Base-by-base conservation (phyloP, 2,329 filamentous ascomycete genomes). In the Dothideomycetidae sp. region DNA sequence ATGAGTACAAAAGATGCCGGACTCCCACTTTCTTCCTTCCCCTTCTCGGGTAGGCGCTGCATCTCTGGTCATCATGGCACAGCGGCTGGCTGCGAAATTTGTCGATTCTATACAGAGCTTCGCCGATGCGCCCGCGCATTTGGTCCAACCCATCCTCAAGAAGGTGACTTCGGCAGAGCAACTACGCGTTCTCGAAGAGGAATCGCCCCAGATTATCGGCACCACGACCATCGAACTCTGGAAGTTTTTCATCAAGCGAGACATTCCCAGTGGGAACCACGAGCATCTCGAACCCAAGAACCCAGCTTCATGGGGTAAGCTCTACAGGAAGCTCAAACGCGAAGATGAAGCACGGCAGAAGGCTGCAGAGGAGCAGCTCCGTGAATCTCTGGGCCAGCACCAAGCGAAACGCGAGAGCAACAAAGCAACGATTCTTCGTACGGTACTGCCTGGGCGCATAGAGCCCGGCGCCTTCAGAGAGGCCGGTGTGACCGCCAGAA, bases 191-290 rank as follows among this genome's bases (percentile, higher is more conserved):
- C 69, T 94, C 41, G 86, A 94, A 59, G 44, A 68, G 35, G 75
- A 76, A 51, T 86, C 78, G 4, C 81, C 84, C 0, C 82, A 93
- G 45, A 68, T 94, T 36, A 66, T 71, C 43, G 73, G 74, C 26
- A 66, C 80, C 39, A 76, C 76, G 28, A 68, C 36, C 5, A 30
- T 63, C 13, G 79, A 85, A 48, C 63, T 88, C 43, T 94, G 88
- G 88, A 60, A 74, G 29, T 70, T 72, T 17, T 71, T 94, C 50
- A 90, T 96, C 56, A 70, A 73, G 36, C 73, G 75, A 33, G 76
- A 93, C 50, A 81, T 93, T 44, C 75, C 75, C 2, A 62, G 72
- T 39, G 78, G 75, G 56, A 65, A 75, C 29, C 61, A 63, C 31
- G 74, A 79, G 52, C 70, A 73, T 16, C 71, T 76, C 47, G 63